Evolutionary conservation across 2,329 filamentous ascomycete species (phyloP).

Genomic region (Alternaria arbusti): DNA sequence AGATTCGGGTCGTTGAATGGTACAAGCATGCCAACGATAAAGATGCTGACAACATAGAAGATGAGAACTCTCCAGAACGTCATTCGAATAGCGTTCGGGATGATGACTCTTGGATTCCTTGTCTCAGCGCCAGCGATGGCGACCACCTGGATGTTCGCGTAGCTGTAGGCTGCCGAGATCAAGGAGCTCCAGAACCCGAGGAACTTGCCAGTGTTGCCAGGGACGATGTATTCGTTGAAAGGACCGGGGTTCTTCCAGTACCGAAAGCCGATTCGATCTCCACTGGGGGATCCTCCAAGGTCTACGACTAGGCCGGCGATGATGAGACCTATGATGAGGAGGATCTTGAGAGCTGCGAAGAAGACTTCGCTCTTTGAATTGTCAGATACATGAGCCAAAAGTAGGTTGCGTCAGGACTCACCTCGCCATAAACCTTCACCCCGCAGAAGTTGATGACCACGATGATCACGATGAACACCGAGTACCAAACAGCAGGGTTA

Average conservation of each 20-base stretch:
- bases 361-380: slow-evolving; percentile 53
- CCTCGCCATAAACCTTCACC: slow-evolving; percentile 22
- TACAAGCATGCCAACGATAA: slow-evolving; percentile 64
- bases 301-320: slow-evolving; percentile 37
- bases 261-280: slow-evolving; percentile 60
- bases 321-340: slow-evolving; percentile 37
- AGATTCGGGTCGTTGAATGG: slow-evolving; percentile 59
- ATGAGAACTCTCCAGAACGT: slow-evolving; percentile 61
- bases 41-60: slow-evolving; percentile 59
- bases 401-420: neutral
- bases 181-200: slow-evolving; percentile 63
- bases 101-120: slow-evolving; percentile 42
- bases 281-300: slow-evolving; percentile 35
- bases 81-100: slow-evolving; percentile 60
- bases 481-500: slow-evolving; percentile 14
- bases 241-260: slow-evolving; percentile 73
- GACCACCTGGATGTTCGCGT: slow-evolving; percentile 35
- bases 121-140: slow-evolving; percentile 41
- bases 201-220: slow-evolving; percentile 65
- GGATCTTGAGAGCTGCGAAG: slow-evolving; percentile 56
- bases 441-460: slow-evolving; percentile 12
- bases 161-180: slow-evolving; percentile 56
- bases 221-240: slow-evolving; percentile 51
- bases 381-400: neutral
- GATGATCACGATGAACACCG: slow-evolving; percentile 17